Evolutionary conservation across 108 stramenopile genomes (phyloP).

Genomic region (Fragilariopsis cylindrus): DNA sequence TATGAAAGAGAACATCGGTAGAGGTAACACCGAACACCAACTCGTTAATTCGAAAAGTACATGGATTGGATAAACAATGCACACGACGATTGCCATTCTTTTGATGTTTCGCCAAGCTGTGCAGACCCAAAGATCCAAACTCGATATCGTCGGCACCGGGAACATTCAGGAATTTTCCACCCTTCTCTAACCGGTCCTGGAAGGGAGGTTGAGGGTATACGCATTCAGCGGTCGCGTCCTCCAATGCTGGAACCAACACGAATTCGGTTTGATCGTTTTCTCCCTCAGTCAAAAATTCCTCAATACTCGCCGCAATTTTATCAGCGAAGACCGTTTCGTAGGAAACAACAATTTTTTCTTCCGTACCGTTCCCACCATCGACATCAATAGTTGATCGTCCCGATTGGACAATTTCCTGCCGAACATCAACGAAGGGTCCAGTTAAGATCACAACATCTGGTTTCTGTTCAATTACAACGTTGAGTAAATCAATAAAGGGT

Average conservation of each 20-base stretch:
- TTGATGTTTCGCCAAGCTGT: constrained; percentile 40
- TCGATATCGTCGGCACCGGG: constrained; percentile 44
- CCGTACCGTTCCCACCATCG: constrained; percentile 53
- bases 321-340: constrained; percentile 82
- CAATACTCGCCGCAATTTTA: constrained; percentile 59
- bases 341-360: constrained; percentile 47
- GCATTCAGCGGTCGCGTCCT: constrained; percentile 90
- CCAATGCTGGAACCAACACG: constrained; percentile 91
- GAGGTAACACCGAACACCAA: constrained; percentile 85
- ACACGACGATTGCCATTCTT: constrained; percentile 53
- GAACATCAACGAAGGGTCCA: constrained; percentile 94
- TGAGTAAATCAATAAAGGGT: constrained; percentile 88
- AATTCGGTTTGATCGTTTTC: constrained; percentile 78
- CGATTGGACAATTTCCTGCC: constrained; percentile 59
- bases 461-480: constrained; percentile 43
- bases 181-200: constrained; percentile 48
- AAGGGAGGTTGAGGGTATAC: constrained; percentile 91
- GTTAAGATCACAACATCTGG: constrained; percentile 94
- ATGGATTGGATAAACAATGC: constrained; percentile 90
- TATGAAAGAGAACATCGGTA: constrained; percentile 86
- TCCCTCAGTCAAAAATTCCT: constrained; percentile 48
- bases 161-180: constrained; percentile 40
- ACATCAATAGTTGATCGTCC: constrained; percentile 42
- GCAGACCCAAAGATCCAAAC: constrained; percentile 63
- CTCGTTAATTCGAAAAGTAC: constrained; percentile 87